These are phyloP conservation scores for Spinacia oleracea DNA, from an alignment of 179 eudicot species.

Conservation along the genomic window DNA sequence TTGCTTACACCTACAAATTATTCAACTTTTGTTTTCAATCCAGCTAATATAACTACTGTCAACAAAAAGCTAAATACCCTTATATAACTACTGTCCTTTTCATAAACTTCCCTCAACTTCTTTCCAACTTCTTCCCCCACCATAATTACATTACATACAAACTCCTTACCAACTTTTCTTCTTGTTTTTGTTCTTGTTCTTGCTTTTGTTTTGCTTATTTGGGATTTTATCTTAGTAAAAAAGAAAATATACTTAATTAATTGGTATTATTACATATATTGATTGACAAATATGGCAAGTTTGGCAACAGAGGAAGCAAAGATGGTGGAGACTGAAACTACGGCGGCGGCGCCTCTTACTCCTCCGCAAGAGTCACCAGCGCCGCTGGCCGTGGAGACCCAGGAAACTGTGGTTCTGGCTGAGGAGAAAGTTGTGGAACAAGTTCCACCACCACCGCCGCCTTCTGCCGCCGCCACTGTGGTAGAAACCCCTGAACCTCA, in stretches of 20 bases:
- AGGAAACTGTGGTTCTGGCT: slow-evolving; percentile 17
- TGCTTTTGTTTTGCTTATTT: background rate
- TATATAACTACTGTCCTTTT: slow-evolving; percentile 3
- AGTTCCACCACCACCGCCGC: slow-evolving; percentile 23
- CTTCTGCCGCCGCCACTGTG: too few relatives aligned
- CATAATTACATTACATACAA: background rate
- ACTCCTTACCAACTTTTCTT: background rate
- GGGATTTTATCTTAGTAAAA: background rate
- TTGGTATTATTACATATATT: background rate
- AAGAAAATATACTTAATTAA: background rate
- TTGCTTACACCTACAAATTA: slow-evolving; percentile 19
- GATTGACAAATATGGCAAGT: slow-evolving; percentile 27
- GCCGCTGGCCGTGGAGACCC: slow-evolving; percentile 23
- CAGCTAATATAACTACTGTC: slow-evolving; percentile 12
- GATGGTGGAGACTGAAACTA: slow-evolving; percentile 27
- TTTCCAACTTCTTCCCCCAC: slow-evolving; percentile 10
- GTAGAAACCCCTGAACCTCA: slow-evolving; percentile 23
- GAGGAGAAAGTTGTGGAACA: slow-evolving; percentile 47
- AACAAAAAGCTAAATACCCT: too few relatives aligned
- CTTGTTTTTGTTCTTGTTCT: background rate
- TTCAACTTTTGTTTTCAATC: background rate
- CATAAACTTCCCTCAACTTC: slow-evolving; percentile 18
- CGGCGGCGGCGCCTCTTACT: slow-evolving; percentile 9
- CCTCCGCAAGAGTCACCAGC: slow-evolving; percentile 31
- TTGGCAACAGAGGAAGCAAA: slow-evolving; percentile 32